Percentiles rank a stretch among this genome's conserved stretches.
These are phyloP conservation scores for Amylocarpus encephaloides DNA, from an alignment of 2,329 filamentous ascomycete species.

Conservation along the genomic window DNA sequence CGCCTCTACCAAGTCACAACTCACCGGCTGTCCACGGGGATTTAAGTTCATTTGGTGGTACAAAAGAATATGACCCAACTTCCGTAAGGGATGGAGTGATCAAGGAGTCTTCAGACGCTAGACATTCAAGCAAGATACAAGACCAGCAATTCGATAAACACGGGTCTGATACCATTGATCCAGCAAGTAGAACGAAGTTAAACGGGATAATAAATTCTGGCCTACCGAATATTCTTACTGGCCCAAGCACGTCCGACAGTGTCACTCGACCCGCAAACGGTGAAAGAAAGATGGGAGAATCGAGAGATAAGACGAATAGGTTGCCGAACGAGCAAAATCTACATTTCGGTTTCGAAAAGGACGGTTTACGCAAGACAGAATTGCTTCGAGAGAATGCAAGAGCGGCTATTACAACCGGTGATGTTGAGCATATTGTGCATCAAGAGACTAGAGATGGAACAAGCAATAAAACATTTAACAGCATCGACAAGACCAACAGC, in stretches of 20 bases:
- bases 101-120: conserved; percentile 23
- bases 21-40: conserved; percentile 42
- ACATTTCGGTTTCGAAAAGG: conserved; percentile 13
- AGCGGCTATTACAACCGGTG: conserved; percentile 20
- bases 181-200: no score
- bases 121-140: conserved; percentile 13
- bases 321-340: neutral
- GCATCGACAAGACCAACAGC: neutral
- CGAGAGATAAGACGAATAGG: conserved; percentile 4
- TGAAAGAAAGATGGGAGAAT: neutral
- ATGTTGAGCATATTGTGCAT: conserved; percentile 23
- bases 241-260: conserved; percentile 18
- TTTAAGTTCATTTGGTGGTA: conserved; percentile 15
- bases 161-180: neutral
- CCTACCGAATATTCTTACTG: conserved; percentile 6
- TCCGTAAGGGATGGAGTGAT: conserved; percentile 30
- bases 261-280: conserved; percentile 6
- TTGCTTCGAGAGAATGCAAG: conserved; percentile 20
- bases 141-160: conserved; percentile 17
- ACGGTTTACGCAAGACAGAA: conserved; percentile 13
- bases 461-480: conserved; percentile 3
- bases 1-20: conserved; percentile 50
- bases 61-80: conserved; percentile 21
- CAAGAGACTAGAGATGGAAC: neutral
- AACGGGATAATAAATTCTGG: neutral